These are phyloP conservation scores for Lodderomyces beijingensis DNA, from an alignment of 1,139 yeast species.

Conservation along the genomic window DNA sequence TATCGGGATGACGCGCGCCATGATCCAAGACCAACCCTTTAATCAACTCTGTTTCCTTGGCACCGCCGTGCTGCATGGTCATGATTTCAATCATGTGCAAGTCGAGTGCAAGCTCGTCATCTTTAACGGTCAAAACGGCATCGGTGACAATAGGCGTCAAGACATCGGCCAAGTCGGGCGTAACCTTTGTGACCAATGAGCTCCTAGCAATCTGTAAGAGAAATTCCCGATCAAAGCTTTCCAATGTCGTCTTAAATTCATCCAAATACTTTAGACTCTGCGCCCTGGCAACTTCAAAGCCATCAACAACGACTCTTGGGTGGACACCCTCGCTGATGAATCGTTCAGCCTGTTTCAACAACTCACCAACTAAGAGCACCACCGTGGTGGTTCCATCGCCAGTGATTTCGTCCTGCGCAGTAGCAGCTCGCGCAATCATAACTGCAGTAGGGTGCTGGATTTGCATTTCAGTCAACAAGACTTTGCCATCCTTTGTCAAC, in stretches of 20 bases:
- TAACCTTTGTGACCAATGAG: constrained; percentile 83
- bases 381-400: constrained; percentile 99
- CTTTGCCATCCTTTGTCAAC: constrained; percentile 96
- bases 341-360: constrained; percentile 91
- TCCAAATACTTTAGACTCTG: constrained; percentile 69
- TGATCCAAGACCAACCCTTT: constrained; percentile 94
- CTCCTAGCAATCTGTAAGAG: constrained; percentile 88
- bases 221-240: constrained; percentile 72
- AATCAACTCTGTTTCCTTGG: constrained; percentile 77
- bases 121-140: constrained; percentile 79
- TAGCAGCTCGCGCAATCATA: constrained; percentile 97
- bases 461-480: constrained; percentile 91
- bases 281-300: constrained; percentile 85
- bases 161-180: constrained; percentile 67
- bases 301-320: constrained; percentile 92
- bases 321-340: constrained; percentile 92
- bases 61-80: constrained; percentile 94
- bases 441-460: constrained; percentile 99
- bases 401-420: constrained; percentile 97
- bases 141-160: constrained; percentile 94
- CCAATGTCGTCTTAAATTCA: constrained; percentile 44
- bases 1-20: constrained; percentile 99
- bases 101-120: constrained; percentile 57
- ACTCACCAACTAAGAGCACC: constrained; percentile 88
- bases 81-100: constrained; percentile 97